These are phyloP conservation scores for Cystobasidium slooffiae DNA, from an alignment of 1,284 basidiomycete species.

Conservation along the genomic window DNA sequence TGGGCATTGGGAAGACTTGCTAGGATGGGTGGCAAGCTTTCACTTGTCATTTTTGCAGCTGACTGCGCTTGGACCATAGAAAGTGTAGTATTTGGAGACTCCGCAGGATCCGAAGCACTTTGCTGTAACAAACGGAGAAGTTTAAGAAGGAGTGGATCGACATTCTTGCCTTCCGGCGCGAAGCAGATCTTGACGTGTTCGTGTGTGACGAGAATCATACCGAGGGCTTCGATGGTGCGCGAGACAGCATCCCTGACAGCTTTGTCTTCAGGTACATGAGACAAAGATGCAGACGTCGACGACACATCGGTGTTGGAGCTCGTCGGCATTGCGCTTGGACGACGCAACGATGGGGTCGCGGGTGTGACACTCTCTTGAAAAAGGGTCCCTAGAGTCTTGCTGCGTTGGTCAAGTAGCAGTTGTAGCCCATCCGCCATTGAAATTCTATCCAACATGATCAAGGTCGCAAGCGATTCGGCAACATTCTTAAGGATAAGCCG, in stretches of 20 bases:
- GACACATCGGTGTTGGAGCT: neutral
- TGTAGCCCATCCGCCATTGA: constrained; percentile 38
- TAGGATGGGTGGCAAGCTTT: constrained; percentile 29
- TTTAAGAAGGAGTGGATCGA: constrained; percentile 40
- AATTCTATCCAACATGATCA: constrained; percentile 48
- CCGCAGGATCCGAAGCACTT: constrained; percentile 21
- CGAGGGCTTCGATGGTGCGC: constrained; percentile 42
- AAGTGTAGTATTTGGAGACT: constrained; percentile 1
- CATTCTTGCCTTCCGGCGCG: neutral
- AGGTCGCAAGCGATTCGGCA: constrained; percentile 46
- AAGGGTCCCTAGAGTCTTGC: constrained; percentile 41
- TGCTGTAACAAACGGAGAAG: constrained; percentile 40
- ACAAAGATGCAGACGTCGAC: neutral
- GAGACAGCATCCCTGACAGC: constrained; percentile 27
- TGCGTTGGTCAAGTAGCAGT: constrained; percentile 46
- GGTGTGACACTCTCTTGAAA: constrained; percentile 12
- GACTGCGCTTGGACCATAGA: neutral
- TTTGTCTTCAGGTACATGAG: constrained; percentile 1
- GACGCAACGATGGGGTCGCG: neutral
- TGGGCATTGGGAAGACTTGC: constrained; percentile 48
- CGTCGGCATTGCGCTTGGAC: constrained; percentile 7
- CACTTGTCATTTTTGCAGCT: neutral
- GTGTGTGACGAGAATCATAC: constrained; percentile 47
- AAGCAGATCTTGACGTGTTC: constrained; percentile 45
- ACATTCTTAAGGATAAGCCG: constrained; percentile 24